Base-by-base conservation (phyloP, 139 green algal genomes). In the Dunaliella primolecta region DNA sequence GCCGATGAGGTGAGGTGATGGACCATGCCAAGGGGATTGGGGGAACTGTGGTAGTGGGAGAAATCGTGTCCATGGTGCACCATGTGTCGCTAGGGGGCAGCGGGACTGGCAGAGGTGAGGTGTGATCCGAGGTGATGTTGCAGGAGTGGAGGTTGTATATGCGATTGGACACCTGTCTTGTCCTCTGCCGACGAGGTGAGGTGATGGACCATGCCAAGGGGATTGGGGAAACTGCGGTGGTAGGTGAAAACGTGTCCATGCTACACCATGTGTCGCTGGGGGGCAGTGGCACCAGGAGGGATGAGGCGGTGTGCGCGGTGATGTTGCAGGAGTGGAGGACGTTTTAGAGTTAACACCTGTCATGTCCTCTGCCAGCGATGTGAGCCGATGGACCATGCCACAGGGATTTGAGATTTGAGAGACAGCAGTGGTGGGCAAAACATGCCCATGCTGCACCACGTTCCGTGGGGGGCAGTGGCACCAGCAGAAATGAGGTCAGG, bases 261-360 rank as follows among this genome's bases (percentile, higher is more conserved):
- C 92, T 99, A 78, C 97, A 99, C 85, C 94, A 96, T 83, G 97
- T 99, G 20, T 99, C 96, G 2, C 89, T 99, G 3, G 97, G 97
- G 34, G 97, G 93, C 84, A 92, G 88, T 81, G 95, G 95, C 78
- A 97, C 91, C 0, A 91, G 93, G 72, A 94, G 87, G 27, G 95
- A 95, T 32, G 83, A 89, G 20, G 85, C 89, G 21, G 89, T 92
- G 84, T 36, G 35, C 2, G 33, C 30, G 20, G 78, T 83, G 78
- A 81, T 20, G 23, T 23, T 81, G 34, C 21, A 81, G 21, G 23
- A 64, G 34, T 38, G 20, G 76, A n/a, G n/a, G n/a, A n/a, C n/a
- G n/a, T n/a, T n/a, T n/a, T n/a, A n/a, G n/a, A n/a, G n/a, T n/a
- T n/a, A n/a, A n/a, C n/a, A n/a, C n/a, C n/a, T n/a, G n/a, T n/a